Evolutionary conservation across 768 basidiomycete species (phyloP), one percentile per base, ranked within the genome.

Genomic region (Mycena metata): DNA sequence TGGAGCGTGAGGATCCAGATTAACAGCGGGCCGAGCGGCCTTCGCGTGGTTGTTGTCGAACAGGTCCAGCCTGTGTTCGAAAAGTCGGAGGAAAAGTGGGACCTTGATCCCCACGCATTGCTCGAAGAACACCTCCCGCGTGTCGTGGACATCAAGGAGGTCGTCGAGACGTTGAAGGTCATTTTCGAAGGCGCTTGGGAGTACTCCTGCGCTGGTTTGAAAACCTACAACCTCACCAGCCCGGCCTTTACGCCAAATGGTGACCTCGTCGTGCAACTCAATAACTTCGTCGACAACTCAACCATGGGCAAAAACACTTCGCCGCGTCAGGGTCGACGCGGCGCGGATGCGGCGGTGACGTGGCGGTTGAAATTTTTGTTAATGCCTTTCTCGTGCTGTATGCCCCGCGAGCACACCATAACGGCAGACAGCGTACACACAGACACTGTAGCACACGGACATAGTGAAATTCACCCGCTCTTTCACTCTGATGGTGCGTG

Each of bases 201-300:
- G 8, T 64, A 52, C 56, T 56, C 46, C 8, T 45, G 19, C 41
- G 55, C 67, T 33, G 67, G 51, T 21, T 55, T 64, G 19, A 35
- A 49, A 17, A 45, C 45, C 17, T 69, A 69, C 55, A 49, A 24
- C 47, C 56, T 64, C 26, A 30, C 63, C 15, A 63, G 60, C 65
- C 69, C 69, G 17, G 65, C 63, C 23, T 70, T 70, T 60, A 70
- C 64, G 2, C 56, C 36, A 49, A 51, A 52, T n/a, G 69, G 69
- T 15, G 69, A 70, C 43, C 67, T 69, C 62, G 46, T 69, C 55
- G 55, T 64, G 52, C 62, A 69, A 36, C 67, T 69, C 45, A 13
- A 43, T 26, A 26, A 12, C 12, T 46, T 59, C 17, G 23, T 17
- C 24, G 57, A 59, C 26, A 33, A 8, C 36, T 46, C 43, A n/a